These are phyloP conservation scores for Apophysomyces sp. DNA, from an alignment of 371 early-diverging fungal genomes.

Conservation along the genomic window DNA sequence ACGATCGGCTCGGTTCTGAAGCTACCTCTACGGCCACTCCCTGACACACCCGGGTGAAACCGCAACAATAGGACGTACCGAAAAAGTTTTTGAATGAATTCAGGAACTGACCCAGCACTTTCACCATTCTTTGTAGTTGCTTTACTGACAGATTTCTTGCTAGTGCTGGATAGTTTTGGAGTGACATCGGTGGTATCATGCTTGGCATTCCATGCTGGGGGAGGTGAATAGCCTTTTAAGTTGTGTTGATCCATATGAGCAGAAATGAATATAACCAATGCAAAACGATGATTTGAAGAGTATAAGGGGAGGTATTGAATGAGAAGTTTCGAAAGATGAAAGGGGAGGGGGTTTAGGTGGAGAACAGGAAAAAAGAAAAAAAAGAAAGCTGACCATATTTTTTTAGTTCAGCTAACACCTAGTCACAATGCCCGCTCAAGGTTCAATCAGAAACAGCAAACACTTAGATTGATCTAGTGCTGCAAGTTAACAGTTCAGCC, in stretches of 20 bases:
- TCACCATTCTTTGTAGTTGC: conserved; percentile 8
- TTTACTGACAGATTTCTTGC: background rate
- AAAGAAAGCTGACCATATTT: too few species aligned
- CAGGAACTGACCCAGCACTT: conserved; percentile 14
- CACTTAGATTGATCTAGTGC: too few species aligned
- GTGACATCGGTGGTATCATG: background rate
- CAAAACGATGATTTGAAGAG: background rate
- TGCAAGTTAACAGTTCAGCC: too few species aligned
- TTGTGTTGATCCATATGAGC: background rate
- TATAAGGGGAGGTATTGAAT: too few species aligned
- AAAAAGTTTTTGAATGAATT: conserved; percentile 19
- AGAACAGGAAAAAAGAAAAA: background rate
- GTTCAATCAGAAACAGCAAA: too few species aligned
- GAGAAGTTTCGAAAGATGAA: background rate
- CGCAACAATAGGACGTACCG: conserved; percentile 6
- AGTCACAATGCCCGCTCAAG: too few species aligned
- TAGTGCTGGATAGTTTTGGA: background rate
- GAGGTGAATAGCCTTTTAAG: background rate
- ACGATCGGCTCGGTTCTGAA: conserved; percentile 2
- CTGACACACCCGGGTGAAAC: background rate
- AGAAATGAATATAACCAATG: background rate
- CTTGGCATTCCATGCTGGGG: background rate
- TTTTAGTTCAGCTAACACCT: too few species aligned
- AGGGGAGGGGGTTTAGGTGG: background rate
- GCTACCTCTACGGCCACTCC: background rate